Evolutionary conservation across 495 filamentous ascomycete species (phyloP).

Genomic region (Durotheca rogersii): DNA sequence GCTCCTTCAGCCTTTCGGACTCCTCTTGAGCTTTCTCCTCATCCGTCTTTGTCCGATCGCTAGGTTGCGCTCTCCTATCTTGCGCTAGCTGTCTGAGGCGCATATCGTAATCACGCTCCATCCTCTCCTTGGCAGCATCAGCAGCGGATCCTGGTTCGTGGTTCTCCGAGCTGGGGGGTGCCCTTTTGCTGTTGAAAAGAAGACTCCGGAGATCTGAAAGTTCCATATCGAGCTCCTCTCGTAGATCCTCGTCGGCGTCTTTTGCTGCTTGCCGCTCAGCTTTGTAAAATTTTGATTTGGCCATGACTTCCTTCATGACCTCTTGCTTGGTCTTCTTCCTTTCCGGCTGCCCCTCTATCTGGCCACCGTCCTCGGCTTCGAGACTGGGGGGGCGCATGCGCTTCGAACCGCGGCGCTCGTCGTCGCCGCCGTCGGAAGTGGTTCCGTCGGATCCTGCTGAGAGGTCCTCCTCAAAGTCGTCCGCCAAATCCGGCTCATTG

Average conservation of each 20-base stretch:
- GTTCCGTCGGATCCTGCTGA: conserved; percentile 55
- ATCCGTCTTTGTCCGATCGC: conserved; percentile 84
- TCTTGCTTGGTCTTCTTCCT: conserved; percentile 91
- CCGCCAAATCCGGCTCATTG: conserved; percentile 53
- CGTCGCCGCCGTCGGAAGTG: conserved; percentile 41
- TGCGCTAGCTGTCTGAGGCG: conserved; percentile 75
- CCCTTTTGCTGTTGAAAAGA: conserved; percentile 46
- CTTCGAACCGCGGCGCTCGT: conserved; percentile 58
- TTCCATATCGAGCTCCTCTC: conserved; percentile 70
- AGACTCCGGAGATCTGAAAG: conserved; percentile 77
- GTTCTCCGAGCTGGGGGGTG: neutral
- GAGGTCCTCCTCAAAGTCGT: conserved; percentile 74
- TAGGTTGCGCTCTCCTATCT: conserved; percentile 79
- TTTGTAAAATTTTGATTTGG: conserved; percentile 94
- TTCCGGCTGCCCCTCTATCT: conserved; percentile 60
- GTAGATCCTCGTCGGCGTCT: conserved; percentile 91
- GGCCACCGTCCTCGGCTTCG: conserved; percentile 46
- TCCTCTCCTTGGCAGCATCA: conserved; percentile 62
- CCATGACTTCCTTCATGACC: conserved; percentile 95
- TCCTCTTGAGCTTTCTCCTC: conserved; percentile 81
- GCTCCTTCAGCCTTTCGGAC: conserved; percentile 67
- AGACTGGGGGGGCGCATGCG: conserved; percentile 51
- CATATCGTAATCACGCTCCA: conserved; percentile 76
- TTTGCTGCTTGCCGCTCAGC: conserved; percentile 89
- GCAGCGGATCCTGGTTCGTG: conserved; percentile 60